Evolutionary conservation across 2,329 filamentous ascomycete genomes (phyloP).

Genomic region (Cordyceps farinosa): DNA sequence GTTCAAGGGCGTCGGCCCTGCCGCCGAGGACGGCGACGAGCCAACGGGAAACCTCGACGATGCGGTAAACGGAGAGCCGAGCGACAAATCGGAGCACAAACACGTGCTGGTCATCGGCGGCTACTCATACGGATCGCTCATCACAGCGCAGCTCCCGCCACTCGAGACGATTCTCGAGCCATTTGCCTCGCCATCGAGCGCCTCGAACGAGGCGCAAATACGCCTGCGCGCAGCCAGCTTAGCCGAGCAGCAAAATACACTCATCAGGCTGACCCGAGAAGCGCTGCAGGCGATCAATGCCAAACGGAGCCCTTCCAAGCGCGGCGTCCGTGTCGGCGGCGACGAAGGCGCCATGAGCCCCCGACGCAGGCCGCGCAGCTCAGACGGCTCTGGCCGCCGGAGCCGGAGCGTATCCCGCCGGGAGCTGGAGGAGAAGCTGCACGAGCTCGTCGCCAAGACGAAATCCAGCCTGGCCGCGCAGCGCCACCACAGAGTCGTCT

Average conservation of each 20-base stretch:
- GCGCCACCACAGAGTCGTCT: not conserved
- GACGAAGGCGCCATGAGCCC: constrained; percentile 40
- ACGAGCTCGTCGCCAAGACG: constrained; percentile 16
- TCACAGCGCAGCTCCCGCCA: constrained; percentile 69
- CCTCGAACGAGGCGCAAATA: constrained; percentile 64
- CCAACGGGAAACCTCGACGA: not conserved
- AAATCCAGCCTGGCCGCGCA: not conserved
- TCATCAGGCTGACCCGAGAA: constrained; percentile 37
- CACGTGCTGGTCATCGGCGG: constrained; percentile 62
- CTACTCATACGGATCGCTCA: constrained; percentile 87
- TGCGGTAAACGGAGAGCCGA: not conserved
- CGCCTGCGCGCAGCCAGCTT: constrained; percentile 65
- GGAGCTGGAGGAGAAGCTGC: constrained; percentile 18
- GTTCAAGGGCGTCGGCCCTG: constrained; percentile 23
- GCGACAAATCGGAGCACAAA: not conserved
- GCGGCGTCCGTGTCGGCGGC: constrained; percentile 48
- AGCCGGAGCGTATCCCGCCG: constrained; percentile 22
- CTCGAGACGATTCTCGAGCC: constrained; percentile 55
- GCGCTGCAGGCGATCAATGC: constrained; percentile 29
- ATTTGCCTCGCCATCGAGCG: constrained; percentile 52
- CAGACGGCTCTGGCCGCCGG: constrained; percentile 28
- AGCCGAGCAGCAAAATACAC: constrained; percentile 57
- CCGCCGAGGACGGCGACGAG: not conserved
- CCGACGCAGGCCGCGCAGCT: constrained; percentile 31
- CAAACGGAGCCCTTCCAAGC: constrained; percentile 24